Conservation (phyloP, 139 green algal species). For the Chlorella sorokiniana region DNA sequence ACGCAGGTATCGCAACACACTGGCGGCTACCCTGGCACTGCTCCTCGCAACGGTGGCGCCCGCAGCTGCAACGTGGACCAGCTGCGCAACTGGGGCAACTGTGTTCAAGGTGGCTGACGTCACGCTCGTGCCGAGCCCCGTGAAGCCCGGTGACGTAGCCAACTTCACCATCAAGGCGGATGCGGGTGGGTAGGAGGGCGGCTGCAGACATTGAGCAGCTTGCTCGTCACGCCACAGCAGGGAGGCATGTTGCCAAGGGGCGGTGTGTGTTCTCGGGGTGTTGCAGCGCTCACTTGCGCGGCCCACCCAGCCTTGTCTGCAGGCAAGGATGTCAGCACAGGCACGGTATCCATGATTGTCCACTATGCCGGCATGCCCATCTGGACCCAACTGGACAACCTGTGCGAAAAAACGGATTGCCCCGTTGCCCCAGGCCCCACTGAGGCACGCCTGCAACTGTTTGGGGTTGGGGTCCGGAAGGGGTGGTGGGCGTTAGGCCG, state of each 20-base stretch:
- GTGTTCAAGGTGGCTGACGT: slow-evolving; percentile 10
- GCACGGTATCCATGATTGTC: slow-evolving; percentile 12
- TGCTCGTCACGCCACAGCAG: background rate
- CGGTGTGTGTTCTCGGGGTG: background rate
- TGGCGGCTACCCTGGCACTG: background rate
- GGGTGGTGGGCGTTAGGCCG: background rate
- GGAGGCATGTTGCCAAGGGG: background rate
- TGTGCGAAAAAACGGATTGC: slow-evolving; percentile 17
- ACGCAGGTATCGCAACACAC: too few relatives aligned
- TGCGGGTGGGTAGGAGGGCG: background rate
- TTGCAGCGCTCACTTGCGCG: background rate
- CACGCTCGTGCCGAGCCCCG: slow-evolving; percentile 5
- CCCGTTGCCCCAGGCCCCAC: background rate
- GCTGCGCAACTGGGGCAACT: background rate
- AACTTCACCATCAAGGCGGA: slow-evolving; percentile 4
- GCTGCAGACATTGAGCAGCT: background rate
- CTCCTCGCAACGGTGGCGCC: background rate
- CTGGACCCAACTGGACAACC: slow-evolving; percentile 29
- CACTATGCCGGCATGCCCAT: slow-evolving; percentile 29
- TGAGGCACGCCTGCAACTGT: background rate
- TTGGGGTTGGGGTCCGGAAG: background rate
- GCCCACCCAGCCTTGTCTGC: background rate
- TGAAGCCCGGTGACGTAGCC: slow-evolving; percentile 5
- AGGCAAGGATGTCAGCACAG: slow-evolving; percentile 1
- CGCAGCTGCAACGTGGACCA: background rate